Base-by-base conservation (phyloP, 805 yeast species). In the Danielia reshetovae region DNA sequence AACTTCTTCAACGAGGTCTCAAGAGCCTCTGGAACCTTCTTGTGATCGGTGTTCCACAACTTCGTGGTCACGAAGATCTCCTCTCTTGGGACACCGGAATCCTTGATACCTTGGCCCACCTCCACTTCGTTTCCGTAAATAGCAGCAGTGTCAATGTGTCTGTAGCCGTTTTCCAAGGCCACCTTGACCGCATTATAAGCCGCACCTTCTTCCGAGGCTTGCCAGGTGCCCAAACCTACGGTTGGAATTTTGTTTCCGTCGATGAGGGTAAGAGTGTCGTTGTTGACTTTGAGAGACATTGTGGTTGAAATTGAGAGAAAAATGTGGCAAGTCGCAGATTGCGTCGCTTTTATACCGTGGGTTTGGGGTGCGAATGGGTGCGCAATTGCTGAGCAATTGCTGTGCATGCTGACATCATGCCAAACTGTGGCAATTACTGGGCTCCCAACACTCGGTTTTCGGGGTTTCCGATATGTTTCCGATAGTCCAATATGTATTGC, bases 111-210 rank as follows among this genome's bases (percentile, higher is more conserved):
- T 34, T 68, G 65, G 21, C 94, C 88, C 10, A 81, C 81, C 43
- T 73, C 78, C 12, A 57, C 65, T 56, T 85, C 95, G 52, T 80
- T 81, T 2, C 74, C 74, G 60, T 84, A 85, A 31, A 70, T 68
- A 25, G 78, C 75, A 21, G 94, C 93, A 15, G 86, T 76, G 58
- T 85, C 94, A 44, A 85, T 79, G 57, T 85, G 94, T 45, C 77
- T 72, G 63, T 82, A 82, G 19, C 90, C 90, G 31, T 68, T 67
- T 44, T 79, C 59, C 39, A 81, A 54, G 7, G 94, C 94, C 22
- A 68, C 51, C 30, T 62, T 55, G 29, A 80, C 85, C 24, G 90
- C 74, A 18, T 66, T 60, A 49, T 66, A 63, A 24, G 77, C 85
- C 11, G 70, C 77, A 21, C 70, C 74, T 27, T 70, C 70, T 12